Base-by-base conservation (phyloP, 2,329 filamentous ascomycete species). In the Colletotrichum lentis region DNA sequence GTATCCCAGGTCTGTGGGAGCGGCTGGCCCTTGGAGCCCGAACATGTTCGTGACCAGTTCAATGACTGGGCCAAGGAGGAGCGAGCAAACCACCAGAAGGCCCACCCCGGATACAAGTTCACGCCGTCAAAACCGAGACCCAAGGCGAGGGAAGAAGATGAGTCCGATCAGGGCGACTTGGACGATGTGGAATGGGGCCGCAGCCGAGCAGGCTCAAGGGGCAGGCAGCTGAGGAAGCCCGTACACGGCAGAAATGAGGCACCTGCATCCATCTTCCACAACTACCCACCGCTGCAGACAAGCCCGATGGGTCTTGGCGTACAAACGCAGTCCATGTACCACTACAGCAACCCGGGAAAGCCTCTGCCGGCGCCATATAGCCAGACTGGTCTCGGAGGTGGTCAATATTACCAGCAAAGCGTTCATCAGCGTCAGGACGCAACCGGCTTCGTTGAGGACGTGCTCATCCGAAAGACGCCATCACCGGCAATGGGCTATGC, bases 71-170 rank as follows among this genome's bases (percentile, higher is more conserved):
- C 96, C 24, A 88, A 87, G 73, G 84, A 92, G 22, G 96, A 98
- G 79, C 88, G 94, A 52, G 85, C 89, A 72, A 97, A 96, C 78
- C 95, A 98, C 77, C 88, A 91, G 62, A 85, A 87, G 61, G 94
- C 95, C 2, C 93, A 97, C 73, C 96, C 96, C 0, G 88, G 89
- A 49, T 99, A 98, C 84, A 98, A 97, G 79, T 99, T 98, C 80
- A 91, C 92, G 2, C 95, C 95, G 1, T 90, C 90, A 73, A 97
- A 96, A 79, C 80, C 84, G 35, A 79, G 80, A 53, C 83, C 83
- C 71, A 81, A 80, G 70, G 50, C 70, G 41, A 78, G 72, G 54
- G 70, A 72, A 8, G 73, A 74, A 5, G 78, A 80, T 52, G 77
- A 79, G 39, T 79, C 77, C 16, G 82, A 80, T 37, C 77, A 79